phyloP scores from a whole-genome alignment of 768 basidiomycete genomes.

The Multifurca ochricompacta region DNA sequence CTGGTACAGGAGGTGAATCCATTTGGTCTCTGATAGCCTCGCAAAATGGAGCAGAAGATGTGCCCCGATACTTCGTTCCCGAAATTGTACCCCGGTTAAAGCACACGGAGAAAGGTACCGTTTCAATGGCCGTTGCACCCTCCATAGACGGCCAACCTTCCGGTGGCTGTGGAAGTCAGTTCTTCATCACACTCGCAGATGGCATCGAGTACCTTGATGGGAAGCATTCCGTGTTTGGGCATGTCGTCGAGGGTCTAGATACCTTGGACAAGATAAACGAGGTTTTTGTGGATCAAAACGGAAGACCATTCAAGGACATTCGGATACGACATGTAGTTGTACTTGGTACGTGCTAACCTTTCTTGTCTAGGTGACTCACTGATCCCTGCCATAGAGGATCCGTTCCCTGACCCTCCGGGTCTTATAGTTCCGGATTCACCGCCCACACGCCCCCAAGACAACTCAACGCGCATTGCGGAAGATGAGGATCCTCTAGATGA shows the following conservation, averaged over 20 bases:
- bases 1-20: slow-evolving; percentile 89
- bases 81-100: slow-evolving; percentile 77
- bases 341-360: slow-evolving; percentile 51
- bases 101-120: slow-evolving; percentile 77
- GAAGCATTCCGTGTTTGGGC: slow-evolving; percentile 87
- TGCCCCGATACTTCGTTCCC: slow-evolving; percentile 81
- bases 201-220: slow-evolving; percentile 94
- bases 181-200: slow-evolving; percentile 90
- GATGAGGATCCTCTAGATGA: slow-evolving; percentile 85
- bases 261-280: slow-evolving; percentile 92
- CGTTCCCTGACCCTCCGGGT: slow-evolving; percentile 81
- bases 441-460: slow-evolving; percentile 78
- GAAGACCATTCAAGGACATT: slow-evolving; percentile 88
- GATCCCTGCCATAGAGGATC: slow-evolving; percentile 61
- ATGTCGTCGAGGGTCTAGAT: slow-evolving; percentile 90
- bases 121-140: slow-evolving; percentile 98
- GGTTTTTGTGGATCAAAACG: slow-evolving; percentile 79
- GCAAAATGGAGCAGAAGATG: slow-evolving; percentile 28
- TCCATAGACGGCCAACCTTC: slow-evolving; percentile 45
- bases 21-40: slow-evolving; percentile 72
- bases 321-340: slow-evolving; percentile 94
- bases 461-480: slow-evolving; percentile 84
- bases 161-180: slow-evolving; percentile 90
- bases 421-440: slow-evolving; percentile 65
- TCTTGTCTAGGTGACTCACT: background rate